Evolutionary conservation across 1,284 basidiomycete species (phyloP).

Genomic region (Mycosarcoma maydis): DNA sequence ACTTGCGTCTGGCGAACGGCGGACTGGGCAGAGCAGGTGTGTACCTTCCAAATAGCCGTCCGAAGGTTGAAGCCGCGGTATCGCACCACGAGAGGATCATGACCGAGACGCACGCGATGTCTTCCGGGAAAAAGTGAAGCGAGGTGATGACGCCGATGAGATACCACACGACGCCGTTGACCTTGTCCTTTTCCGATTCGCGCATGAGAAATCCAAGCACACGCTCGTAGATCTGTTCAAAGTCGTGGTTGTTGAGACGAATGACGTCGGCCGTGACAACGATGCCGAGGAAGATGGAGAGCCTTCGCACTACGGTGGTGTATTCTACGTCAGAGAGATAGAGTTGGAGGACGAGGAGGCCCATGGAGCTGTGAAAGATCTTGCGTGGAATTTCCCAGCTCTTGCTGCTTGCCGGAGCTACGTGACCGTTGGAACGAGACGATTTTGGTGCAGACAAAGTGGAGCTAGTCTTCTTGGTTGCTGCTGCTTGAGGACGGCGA

Average conservation of each 20-base stretch:
- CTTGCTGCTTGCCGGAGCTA: constrained; percentile 20
- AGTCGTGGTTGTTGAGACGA: constrained; percentile 76
- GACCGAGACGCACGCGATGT: constrained; percentile 63
- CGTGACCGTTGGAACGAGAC: constrained; percentile 6
- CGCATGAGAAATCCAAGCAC: constrained; percentile 90
- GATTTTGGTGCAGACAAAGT: constrained; percentile 12
- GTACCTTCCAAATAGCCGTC: constrained; percentile 80
- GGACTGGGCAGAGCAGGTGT: constrained; percentile 81
- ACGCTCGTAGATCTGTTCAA: constrained; percentile 81
- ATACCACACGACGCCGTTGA: constrained; percentile 90
- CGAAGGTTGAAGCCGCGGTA: constrained; percentile 91
- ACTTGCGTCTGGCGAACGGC: constrained; percentile 84
- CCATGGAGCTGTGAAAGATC: constrained; percentile 87
- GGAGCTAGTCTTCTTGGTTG: constrained; percentile 9
- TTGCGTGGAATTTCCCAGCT: constrained; percentile 86
- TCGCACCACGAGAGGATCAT: constrained; percentile 88
- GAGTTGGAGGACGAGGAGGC: constrained; percentile 84
- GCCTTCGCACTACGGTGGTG: constrained; percentile 73
- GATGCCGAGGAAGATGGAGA: constrained; percentile 76
- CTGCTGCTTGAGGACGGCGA: constrained; percentile 15
- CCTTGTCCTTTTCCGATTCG: constrained; percentile 78
- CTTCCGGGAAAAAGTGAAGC: constrained; percentile 72
- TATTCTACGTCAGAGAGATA: constrained; percentile 70
- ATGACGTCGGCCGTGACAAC: constrained; percentile 82
- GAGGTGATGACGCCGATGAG: constrained; percentile 87